Evolutionary conservation across 352 stramenopile genomes (phyloP).

Genomic region (Plasmopara muralis): DNA sequence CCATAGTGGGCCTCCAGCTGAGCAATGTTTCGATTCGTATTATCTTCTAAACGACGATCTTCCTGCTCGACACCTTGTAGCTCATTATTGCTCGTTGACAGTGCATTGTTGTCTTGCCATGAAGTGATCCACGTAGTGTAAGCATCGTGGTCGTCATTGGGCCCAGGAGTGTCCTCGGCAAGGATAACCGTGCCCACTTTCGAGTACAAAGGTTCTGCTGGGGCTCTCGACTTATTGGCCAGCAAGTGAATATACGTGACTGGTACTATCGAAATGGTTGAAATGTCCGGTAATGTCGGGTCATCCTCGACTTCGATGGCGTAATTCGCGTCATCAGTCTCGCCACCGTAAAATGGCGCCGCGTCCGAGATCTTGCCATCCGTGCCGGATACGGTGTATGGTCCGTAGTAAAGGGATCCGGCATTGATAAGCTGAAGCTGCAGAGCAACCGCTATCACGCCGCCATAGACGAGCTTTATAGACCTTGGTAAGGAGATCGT

Average conservation of each 20-base stretch:
- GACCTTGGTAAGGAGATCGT: neutral
- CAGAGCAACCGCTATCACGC: conserved; percentile 4
- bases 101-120: neutral
- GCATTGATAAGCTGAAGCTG: conserved; percentile 17
- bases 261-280: conserved; percentile 13
- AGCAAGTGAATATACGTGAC: conserved; percentile 15
- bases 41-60: conserved; percentile 12
- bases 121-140: conserved; percentile 5
- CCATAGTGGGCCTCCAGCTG: conserved; percentile 20
- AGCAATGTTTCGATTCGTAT: conserved; percentile 19
- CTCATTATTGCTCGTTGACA: neutral
- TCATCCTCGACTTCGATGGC: conserved; percentile 11
- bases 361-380: conserved; percentile 7
- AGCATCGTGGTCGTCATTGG: conserved; percentile 10
- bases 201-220: conserved; percentile 12
- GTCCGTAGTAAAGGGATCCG: conserved; percentile 16
- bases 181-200: conserved; percentile 21
- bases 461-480: neutral
- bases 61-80: neutral
- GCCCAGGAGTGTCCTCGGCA: conserved; percentile 10
- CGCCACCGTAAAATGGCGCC: conserved; percentile 9
- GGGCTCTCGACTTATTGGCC: conserved; percentile 11
- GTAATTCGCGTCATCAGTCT: conserved; percentile 11
- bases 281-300: conserved; percentile 23
- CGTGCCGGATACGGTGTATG: conserved; percentile 5